Evolutionary conservation across 345 rosid genomes (phyloP).

Genomic region (Isatis tinctoria): DNA sequence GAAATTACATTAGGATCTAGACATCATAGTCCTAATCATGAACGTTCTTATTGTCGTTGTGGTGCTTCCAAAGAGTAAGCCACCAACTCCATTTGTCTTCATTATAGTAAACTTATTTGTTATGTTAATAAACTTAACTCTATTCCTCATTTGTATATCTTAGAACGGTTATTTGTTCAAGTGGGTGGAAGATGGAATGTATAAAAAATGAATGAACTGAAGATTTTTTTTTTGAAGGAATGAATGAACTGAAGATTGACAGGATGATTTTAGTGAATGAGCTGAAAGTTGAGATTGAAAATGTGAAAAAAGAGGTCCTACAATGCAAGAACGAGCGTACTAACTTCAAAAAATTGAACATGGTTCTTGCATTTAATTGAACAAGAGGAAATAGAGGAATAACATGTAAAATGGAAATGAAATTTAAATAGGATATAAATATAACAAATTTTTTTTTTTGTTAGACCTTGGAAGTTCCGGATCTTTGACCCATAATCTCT

Average conservation of each 20-base stretch:
- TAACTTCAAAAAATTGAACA: background rate
- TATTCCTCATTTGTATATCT: background rate
- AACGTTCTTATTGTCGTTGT: background rate
- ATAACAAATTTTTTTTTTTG: too few species aligned
- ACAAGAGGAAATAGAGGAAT: too few species aligned
- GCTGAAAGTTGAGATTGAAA: background rate
- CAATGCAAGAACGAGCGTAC: background rate
- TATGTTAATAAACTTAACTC: too few species aligned
- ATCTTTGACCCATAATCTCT: too few species aligned
- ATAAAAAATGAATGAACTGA: background rate
- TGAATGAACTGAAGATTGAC: background rate
- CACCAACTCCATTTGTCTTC: too few species aligned
- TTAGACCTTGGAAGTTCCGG: too few species aligned
- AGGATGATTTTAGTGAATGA: background rate
- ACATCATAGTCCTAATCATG: background rate
- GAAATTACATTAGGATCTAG: background rate
- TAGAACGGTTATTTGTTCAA: background rate
- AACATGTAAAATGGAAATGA: too few species aligned
- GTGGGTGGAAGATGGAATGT: background rate
- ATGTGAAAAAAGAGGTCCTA: background rate
- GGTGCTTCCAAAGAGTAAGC: background rate
- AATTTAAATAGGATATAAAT: too few species aligned
- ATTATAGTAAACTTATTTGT: too few species aligned
- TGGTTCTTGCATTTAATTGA: too few species aligned
- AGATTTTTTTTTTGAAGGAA: background rate